Evolutionary conservation across 164 flowering plant species (phyloP), one percentile per base, ranked within the genome.

Genomic region (Malania oleifera): DNA sequence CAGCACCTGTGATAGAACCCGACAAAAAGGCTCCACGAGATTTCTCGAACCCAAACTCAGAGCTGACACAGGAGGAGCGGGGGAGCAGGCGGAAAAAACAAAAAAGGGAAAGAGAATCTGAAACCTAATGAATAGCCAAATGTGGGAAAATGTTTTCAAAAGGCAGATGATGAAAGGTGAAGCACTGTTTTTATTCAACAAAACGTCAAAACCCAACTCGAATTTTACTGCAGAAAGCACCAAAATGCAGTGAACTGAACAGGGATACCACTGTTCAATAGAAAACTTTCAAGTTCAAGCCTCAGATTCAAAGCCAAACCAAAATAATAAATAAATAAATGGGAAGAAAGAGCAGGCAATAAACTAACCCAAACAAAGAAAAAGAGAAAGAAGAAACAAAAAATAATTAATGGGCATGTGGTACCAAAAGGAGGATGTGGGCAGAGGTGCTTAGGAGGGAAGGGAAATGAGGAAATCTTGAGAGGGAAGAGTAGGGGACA

Each of bases 51-150:
- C 37, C 61, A 40, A 45, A 23, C 38, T 50, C 59, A 52, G 62
- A 60, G 48, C 15, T 9, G 29, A 41, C 7, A 46, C 34, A 23
- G 17, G 31, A 34, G 51, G 40, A 41, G 39, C 25, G 23, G n/a
- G n/a, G n/a, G n/a, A n/a, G n/a, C n/a, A n/a, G n/a, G n/a, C n/a
- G n/a, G n/a, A n/a, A n/a, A n/a, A n/a, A n/a, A n/a, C n/a, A n/a
- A n/a, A n/a, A n/a, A n/a, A n/a, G n/a, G n/a, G 6, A 35, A 57
- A 52, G 56, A 64, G 64, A 63, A 50, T 57, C 67, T 66, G 17
- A 66, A 59, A 68, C 51, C 23, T 52, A 67, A 44, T 52, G 69
- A 23, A 24, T 35, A 43, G 10, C 66, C 7, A 56, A 65, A 69
- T 59, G 68, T 44, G 23, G 73, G 57, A 54, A 66, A 37, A 40